A percentile compares a stretch with the other conserved stretches of the same genome.
phyloP scores from a whole-genome alignment of 768 basidiomycete genomes.

The Pholiota molesta region DNA sequence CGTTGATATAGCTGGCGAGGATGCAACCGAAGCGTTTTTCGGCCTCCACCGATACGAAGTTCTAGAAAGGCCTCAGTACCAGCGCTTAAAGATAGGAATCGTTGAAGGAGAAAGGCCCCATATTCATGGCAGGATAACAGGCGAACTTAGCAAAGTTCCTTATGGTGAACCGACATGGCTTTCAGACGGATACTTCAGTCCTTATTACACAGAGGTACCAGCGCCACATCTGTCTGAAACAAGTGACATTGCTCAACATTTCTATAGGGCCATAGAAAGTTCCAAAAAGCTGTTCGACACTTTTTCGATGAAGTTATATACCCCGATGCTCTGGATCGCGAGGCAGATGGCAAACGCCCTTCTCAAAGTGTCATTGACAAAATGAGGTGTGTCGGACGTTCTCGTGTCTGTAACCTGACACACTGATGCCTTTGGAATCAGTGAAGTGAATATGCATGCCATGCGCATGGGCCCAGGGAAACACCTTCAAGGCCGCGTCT shows the following conservation, averaged over 20 bases:
- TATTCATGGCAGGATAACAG: constrained; percentile 52
- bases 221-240: background rate
- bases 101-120: constrained; percentile 63
- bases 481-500: constrained; percentile 78
- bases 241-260: constrained; percentile 45
- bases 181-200: constrained; percentile 66
- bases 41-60: constrained; percentile 88
- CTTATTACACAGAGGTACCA: constrained; percentile 71
- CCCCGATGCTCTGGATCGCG: constrained; percentile 55
- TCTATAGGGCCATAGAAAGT: constrained; percentile 53
- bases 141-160: constrained; percentile 74
- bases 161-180: constrained; percentile 92
- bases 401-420: background rate
- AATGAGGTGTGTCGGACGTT: constrained; percentile 76
- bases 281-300: constrained; percentile 65
- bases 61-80: constrained; percentile 72
- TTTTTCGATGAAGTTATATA: constrained; percentile 73
- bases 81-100: constrained; percentile 72
- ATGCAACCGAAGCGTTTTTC: constrained; percentile 88
- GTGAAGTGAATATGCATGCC: constrained; percentile 74
- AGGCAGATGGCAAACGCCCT: constrained; percentile 87
- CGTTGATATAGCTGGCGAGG: constrained; percentile 65
- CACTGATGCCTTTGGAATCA: constrained; percentile 24
- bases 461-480: constrained; percentile 97
- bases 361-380: constrained; percentile 77